These are phyloP conservation scores for Colletotrichum sp. DNA, from an alignment of 2,329 filamentous ascomycete species.

Conservation along the genomic window DNA sequence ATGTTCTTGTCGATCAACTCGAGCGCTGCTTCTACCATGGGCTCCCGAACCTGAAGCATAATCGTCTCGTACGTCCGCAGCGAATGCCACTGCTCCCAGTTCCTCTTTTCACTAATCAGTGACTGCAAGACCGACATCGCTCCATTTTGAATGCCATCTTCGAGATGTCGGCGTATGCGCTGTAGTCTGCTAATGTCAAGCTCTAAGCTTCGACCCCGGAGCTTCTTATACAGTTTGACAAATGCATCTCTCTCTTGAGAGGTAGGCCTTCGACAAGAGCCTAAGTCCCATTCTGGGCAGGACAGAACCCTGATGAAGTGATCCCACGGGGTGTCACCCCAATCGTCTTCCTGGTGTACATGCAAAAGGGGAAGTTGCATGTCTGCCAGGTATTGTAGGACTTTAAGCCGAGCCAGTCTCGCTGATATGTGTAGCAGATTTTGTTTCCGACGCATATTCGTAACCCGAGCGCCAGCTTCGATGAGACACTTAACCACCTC, in stretches of 20 bases:
- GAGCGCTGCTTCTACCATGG: not conserved
- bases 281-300: fast-evolving
- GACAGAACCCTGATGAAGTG: fast-evolving
- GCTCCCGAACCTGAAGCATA: not conserved
- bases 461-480: not conserved
- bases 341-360: fast-evolving
- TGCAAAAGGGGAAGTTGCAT: not conserved
- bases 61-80: not conserved
- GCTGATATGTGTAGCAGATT: not conserved
- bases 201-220: not conserved
- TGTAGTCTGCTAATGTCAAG: not conserved
- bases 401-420: fast-evolving
- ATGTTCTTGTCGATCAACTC: not conserved
- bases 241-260: not conserved
- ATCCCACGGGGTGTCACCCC: not conserved
- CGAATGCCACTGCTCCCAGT: not conserved
- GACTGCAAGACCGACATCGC: not conserved
- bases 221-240: not conserved
- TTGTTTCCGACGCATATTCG: fast-evolving
- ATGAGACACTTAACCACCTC: not conserved
- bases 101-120: not conserved
- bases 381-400: not conserved
- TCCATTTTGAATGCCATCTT: not conserved
- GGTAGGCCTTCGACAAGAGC: fast-evolving
- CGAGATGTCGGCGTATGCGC: not conserved